These are phyloP conservation scores for Bruguiera sexangula DNA, from an alignment of 345 rosid species.

Conservation along the genomic window DNA sequence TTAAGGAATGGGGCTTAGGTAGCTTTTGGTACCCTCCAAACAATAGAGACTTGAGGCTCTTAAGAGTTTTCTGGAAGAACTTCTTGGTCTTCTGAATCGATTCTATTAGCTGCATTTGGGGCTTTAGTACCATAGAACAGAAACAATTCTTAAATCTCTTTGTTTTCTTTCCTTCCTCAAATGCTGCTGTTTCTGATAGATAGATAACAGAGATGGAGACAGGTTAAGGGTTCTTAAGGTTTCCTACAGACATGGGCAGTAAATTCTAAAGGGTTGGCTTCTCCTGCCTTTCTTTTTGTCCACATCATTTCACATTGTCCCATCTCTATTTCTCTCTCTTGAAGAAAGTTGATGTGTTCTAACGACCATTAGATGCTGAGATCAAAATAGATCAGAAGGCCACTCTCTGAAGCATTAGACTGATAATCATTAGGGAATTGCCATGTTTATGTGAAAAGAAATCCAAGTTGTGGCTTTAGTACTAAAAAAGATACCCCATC, in stretches of 20 bases:
- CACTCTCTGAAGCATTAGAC: neutral
- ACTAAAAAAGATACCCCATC: constrained; percentile 3
- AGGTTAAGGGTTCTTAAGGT: constrained; percentile 14
- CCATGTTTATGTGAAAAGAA: constrained; percentile 5
- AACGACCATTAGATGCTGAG: constrained; percentile 19
- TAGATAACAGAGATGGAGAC: constrained; percentile 26
- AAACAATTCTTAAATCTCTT: constrained; percentile 6
- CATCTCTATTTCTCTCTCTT: constrained; percentile 8
- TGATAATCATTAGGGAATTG: neutral
- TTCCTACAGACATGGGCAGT: constrained; percentile 19
- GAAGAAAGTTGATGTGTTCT: constrained; percentile 1
- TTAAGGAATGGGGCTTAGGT: constrained; percentile 29
- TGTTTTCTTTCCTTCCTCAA: constrained; percentile 7
- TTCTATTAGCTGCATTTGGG: constrained; percentile 45
- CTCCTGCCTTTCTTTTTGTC: constrained; percentile 21
- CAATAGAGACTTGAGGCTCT: constrained; percentile 51
- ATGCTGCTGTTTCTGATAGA: constrained; percentile 11
- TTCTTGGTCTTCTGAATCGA: constrained; percentile 53
- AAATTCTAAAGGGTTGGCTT: constrained; percentile 17
- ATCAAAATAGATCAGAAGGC: constrained; percentile 12
- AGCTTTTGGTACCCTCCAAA: constrained; percentile 44
- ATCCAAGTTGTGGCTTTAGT: constrained; percentile 20
- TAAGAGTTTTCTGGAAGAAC: constrained; percentile 46
- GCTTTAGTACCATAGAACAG: constrained; percentile 12
- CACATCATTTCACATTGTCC: neutral